Percentiles rank a stretch among this genome's conserved stretches.
Conservation (phyloP, 768 basidiomycete genomes). For the Tulasnella sp. region DNA sequence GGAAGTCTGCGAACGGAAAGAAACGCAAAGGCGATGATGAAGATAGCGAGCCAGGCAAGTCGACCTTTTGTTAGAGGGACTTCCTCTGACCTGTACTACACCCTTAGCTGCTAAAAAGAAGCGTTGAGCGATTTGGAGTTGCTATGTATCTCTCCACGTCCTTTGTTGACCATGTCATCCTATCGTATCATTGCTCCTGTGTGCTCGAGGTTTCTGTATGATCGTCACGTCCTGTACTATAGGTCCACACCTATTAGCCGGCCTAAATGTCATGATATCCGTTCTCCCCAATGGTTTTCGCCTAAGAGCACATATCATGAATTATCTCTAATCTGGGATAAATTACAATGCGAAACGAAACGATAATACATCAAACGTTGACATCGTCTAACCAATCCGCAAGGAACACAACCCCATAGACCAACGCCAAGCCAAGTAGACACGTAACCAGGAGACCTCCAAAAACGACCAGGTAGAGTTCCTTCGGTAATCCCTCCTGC, state of each 20-base stretch:
- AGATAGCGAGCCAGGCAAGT: slow-evolving; percentile 4
- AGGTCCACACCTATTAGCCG: background rate
- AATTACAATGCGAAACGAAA: background rate
- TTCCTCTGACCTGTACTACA: background rate
- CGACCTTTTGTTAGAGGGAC: background rate
- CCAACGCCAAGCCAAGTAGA: slow-evolving; percentile 23
- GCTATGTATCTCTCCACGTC: background rate
- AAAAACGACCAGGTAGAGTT: slow-evolving; percentile 30
- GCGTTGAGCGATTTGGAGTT: slow-evolving; percentile 6
- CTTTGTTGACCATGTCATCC: background rate
- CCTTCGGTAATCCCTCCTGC: slow-evolving; percentile 26
- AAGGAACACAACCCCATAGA: slow-evolving; percentile 23
- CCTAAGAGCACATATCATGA: background rate
- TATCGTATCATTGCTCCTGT: background rate
- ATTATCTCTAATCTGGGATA: background rate
- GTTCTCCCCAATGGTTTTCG: background rate
- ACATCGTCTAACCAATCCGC: background rate
- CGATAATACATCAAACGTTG: slow-evolving; percentile 10
- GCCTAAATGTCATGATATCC: background rate
- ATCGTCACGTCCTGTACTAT: background rate
- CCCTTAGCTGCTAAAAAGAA: slow-evolving; percentile 26
- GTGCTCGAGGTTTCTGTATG: background rate
- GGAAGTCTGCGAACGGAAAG: background rate
- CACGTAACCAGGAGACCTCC: slow-evolving; percentile 21
- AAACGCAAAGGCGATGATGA: slow-evolving; percentile 16